Evolutionary conservation across 805 yeast species (phyloP).

Genomic region (Kodamaea kaohsiungensis): DNA sequence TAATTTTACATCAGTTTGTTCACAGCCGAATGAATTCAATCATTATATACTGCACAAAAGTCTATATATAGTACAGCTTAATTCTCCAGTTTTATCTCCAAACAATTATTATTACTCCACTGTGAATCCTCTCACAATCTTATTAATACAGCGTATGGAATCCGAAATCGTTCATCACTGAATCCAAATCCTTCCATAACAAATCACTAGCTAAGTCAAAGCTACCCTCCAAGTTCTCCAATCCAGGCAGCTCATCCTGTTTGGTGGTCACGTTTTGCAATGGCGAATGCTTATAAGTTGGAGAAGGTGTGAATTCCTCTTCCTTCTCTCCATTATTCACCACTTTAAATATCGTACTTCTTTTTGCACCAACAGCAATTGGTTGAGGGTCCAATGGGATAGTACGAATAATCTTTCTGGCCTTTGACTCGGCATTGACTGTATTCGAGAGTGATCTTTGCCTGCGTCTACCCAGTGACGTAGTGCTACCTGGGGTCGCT

Average conservation of each 20-base stretch:
- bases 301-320: slow-evolving; percentile 1
- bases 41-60: not conserved
- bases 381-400: slow-evolving; percentile 86
- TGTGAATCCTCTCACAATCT: not conserved
- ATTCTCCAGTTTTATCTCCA: not conserved
- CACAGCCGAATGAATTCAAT: not conserved
- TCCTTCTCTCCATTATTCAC: slow-evolving; percentile 23
- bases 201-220: slow-evolving; percentile 53
- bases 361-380: slow-evolving; percentile 44
- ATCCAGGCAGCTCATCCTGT: slow-evolving; percentile 26
- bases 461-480: slow-evolving; percentile 36
- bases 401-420: slow-evolving; percentile 72
- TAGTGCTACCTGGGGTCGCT: slow-evolving; percentile 38
- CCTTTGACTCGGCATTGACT: slow-evolving; percentile 67
- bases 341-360: slow-evolving; percentile 40
- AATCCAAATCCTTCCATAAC: slow-evolving; percentile 80
- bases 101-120: not conserved
- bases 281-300: slow-evolving; percentile 7
- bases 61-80: not conserved
- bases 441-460: slow-evolving; percentile 55
- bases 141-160: slow-evolving; percentile 55
- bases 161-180: slow-evolving; percentile 90
- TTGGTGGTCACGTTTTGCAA: slow-evolving; percentile 8
- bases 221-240: slow-evolving; percentile 38
- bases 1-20: not conserved